Conservation (phyloP, 2,329 filamentous ascomycete species). For the Didymella glomerata region DNA sequence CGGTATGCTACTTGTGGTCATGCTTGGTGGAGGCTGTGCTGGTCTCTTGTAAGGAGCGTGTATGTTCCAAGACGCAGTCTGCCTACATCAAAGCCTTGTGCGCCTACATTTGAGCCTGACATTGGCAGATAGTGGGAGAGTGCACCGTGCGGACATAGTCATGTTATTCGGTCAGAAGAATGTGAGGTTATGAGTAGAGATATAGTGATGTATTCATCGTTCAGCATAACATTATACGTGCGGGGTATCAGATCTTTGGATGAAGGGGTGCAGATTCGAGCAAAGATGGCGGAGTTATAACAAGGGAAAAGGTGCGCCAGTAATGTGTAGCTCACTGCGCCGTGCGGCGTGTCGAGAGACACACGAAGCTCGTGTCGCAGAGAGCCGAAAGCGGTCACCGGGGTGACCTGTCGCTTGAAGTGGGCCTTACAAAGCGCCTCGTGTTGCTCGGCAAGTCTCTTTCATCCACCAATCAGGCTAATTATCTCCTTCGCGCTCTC, state of each 20-base stretch:
- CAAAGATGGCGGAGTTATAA: neutral
- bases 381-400: neutral
- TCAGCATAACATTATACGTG: constrained; percentile 14
- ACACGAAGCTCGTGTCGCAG: neutral
- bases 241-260: constrained; percentile 15
- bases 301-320: neutral
- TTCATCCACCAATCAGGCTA: constrained; percentile 11
- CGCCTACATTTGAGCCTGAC: neutral
- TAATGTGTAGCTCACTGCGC: neutral
- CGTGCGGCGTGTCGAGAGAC: neutral
- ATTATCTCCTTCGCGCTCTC: neutral
- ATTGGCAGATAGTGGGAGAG: neutral
- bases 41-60: neutral
- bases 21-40: constrained; percentile 20
- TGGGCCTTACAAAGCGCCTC: constrained; percentile 14
- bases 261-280: neutral
- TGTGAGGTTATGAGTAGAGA: neutral
- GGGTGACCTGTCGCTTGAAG: constrained; percentile 4
- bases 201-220: neutral
- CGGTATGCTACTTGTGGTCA: neutral
- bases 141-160: neutral
- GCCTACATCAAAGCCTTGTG: constrained; percentile 14
- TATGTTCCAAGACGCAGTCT: neutral
- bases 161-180: neutral
- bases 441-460: constrained; percentile 6